Base-by-base conservation (phyloP, 192 early-diverging fungal species). In the Umbelopsis vinacea region DNA sequence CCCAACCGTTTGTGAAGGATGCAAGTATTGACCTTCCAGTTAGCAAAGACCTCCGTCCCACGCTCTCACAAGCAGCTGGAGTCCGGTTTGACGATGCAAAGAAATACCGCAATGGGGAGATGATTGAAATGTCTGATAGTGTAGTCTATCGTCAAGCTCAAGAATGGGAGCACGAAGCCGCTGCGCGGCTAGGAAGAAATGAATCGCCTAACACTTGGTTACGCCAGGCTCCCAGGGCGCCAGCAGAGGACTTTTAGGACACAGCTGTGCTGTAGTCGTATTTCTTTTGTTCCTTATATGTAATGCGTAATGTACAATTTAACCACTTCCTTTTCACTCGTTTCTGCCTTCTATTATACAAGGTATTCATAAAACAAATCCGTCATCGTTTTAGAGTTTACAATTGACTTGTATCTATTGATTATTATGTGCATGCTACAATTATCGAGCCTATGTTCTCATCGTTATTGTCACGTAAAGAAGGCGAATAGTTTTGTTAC, bases 161-260 rank as follows among this genome's bases (percentile, higher is more conserved):
- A 63, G 57, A 63, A 63, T 63, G 57, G 57, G 57, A 63, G 37
- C 24, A 63, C 35, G 57, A 63, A 63, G 57, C 57, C 29, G 57
- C 33, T 63, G 33, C 33, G 57, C 57, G 57, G 57, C 15, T 63
- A 33, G 57, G 57, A n/a, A 38, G 57, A 63, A 35, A 8, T 8
- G 9, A 63, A n/a, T 63, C 57, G 3, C 57, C 57, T 6, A 29
- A 63, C 7, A 63, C 57, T 37, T 63, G 57, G 57, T 17, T 63
- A 29, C 57, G 57, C 26, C 57, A 63, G 35, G 29, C 57, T 8
- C 57, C 57, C n/a, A 29, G 15, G 33, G 33, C 57, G 0, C 35
- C 57, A 37, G 11, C 57, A 37, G 57, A 63, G 7, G 19, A 35
- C 15, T 29, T 29, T 11, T 63, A 63, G n/a, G 57, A 63, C 26